Evolutionary conservation across 192 early-diverging fungal species (phyloP).

Genomic region (Entomortierella chlamydospora): DNA sequence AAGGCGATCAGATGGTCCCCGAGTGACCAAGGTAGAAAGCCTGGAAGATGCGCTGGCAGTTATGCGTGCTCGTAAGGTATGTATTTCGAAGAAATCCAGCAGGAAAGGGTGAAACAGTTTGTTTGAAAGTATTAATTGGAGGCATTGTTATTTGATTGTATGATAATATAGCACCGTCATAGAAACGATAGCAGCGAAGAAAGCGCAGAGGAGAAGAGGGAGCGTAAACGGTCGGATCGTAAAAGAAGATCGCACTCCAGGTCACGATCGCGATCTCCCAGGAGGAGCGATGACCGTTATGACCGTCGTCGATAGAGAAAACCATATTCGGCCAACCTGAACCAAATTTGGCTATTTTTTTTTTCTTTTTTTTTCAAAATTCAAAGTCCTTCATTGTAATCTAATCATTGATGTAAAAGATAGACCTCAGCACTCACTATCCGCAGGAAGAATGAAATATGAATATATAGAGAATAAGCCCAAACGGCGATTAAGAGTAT

Average conservation of each 20-base stretch:
- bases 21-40: conserved; percentile 36
- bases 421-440: too few relatives aligned
- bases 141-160: too few relatives aligned
- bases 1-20: conserved; percentile 16
- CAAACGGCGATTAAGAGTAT: too few relatives aligned
- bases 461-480: neutral
- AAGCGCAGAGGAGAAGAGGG: conserved; percentile 2
- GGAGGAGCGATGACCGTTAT: conserved; percentile 2
- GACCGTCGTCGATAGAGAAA: neutral
- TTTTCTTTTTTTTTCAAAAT: neutral
- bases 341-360: neutral
- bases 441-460: neutral
- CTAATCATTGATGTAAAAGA: too few relatives aligned
- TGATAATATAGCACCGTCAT: conserved; percentile 7
- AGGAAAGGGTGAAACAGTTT: too few relatives aligned
- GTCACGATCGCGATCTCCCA: conserved; percentile 20
- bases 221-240: conserved; percentile 2
- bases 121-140: too few relatives aligned
- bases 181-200: conserved; percentile 7
- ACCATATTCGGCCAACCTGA: neutral
- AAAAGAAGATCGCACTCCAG: too few relatives aligned
- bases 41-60: conserved; percentile 50
- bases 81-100: too few relatives aligned
- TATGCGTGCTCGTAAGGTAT: conserved; percentile 47
- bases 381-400: too few relatives aligned